Percentiles rank a stretch among this genome's conserved stretches.
Conservation (phyloP, 192 early-diverging fungal genomes). For the Mortierella alpina region DNA sequence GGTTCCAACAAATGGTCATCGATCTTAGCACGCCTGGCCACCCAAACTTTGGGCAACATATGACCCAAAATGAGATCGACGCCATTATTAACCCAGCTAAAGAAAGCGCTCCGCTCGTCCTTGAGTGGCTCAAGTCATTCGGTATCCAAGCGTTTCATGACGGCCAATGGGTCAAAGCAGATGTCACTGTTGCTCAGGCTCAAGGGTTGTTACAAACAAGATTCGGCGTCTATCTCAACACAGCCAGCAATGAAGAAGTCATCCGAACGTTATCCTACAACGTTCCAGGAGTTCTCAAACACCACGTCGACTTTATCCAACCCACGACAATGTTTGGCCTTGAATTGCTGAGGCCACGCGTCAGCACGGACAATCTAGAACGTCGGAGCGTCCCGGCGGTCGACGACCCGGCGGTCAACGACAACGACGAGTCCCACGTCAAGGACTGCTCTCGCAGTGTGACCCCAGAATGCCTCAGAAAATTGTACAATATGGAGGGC, state of each 20-base stretch:
- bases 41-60: neutral
- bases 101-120: neutral
- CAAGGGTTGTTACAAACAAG: neutral
- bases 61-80: slow-evolving; percentile 3
- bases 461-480: neutral
- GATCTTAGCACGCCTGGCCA: slow-evolving; percentile 11
- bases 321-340: slow-evolving; percentile 2
- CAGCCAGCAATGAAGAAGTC: neutral
- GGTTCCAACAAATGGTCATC: neutral
- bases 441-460: neutral
- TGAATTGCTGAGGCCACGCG: neutral
- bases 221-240: slow-evolving; percentile 1
- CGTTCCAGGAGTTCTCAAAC: neutral
- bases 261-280: neutral
- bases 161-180: slow-evolving; percentile 4
- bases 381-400: neutral
- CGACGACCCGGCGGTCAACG: neutral
- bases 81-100: slow-evolving; percentile 1
- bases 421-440: no score
- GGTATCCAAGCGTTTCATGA: neutral
- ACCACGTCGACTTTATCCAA: slow-evolving; percentile 1
- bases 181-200: neutral
- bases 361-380: neutral
- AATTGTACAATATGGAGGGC: neutral
- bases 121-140: slow-evolving; percentile 8